A percentile compares a stretch with the other conserved stretches of the same genome.
Evolutionary conservation across 257 asterid genomes (phyloP).

Genomic region (Solanum ossicruentum): DNA sequence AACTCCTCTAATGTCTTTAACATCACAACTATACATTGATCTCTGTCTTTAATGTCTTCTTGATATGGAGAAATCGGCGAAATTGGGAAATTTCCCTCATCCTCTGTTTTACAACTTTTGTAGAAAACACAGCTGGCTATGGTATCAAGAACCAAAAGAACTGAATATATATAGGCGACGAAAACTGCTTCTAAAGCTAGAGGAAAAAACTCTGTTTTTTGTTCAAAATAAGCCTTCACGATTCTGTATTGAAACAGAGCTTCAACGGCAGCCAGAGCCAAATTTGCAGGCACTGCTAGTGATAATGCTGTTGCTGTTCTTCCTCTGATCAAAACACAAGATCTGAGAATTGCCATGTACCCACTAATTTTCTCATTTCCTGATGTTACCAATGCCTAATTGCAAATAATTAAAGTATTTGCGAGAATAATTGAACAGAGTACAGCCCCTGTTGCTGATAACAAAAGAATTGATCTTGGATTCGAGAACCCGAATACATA

Average conservation of each 20-base stretch:
- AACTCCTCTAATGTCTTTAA: slow-evolving; percentile 17
- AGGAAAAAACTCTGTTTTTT: background rate
- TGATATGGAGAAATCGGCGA: background rate
- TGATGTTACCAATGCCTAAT: slow-evolving; percentile 34
- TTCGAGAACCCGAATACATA: slow-evolving; percentile 16
- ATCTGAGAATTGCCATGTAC: slow-evolving; percentile 27
- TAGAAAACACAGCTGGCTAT: slow-evolving; percentile 27
- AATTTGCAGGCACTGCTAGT: slow-evolving; percentile 26
- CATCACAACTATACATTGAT: background rate
- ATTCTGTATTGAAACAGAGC: slow-evolving; percentile 51
- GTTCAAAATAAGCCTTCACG: slow-evolving; percentile 12
- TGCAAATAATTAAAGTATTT: slow-evolving; percentile 34
- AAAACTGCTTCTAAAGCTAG: slow-evolving; percentile 35
- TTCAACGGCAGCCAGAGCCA: slow-evolving; percentile 39
- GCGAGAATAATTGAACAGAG: slow-evolving; percentile 43
- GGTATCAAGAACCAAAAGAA: slow-evolving; percentile 38
- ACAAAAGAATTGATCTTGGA: slow-evolving; percentile 1
- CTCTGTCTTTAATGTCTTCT: slow-evolving; percentile 16
- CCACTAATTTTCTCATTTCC: slow-evolving; percentile 43
- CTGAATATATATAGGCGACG: slow-evolving; percentile 39
- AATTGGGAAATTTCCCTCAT: background rate
- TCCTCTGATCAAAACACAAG: slow-evolving; percentile 29
- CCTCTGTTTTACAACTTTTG: slow-evolving; percentile 25
- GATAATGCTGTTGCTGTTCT: slow-evolving; percentile 47
- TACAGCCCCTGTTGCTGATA: slow-evolving; percentile 29